Evolutionary conservation across 768 basidiomycete genomes (phyloP).

Genomic region (Antrodiella citrinella): DNA sequence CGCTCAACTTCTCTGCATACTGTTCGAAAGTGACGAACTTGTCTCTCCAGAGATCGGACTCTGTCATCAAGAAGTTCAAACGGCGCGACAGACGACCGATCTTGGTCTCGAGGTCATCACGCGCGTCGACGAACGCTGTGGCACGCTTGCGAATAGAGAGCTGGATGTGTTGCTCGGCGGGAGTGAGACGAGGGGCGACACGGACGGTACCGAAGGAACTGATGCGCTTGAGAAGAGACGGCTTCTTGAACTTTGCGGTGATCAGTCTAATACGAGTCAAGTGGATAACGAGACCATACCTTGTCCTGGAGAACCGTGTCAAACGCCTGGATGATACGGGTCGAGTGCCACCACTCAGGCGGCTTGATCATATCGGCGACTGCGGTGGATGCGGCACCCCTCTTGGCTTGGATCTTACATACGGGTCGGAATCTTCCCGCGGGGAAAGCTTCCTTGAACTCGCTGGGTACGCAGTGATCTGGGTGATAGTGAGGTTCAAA

Average conservation of each 20-base stretch:
- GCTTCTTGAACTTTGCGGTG: constrained; percentile 67
- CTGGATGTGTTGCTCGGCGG: constrained; percentile 81
- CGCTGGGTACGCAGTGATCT: constrained; percentile 81
- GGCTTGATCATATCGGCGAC: constrained; percentile 87
- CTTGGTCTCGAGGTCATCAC: constrained; percentile 91
- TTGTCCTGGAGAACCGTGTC: constrained; percentile 81
- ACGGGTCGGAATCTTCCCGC: constrained; percentile 86
- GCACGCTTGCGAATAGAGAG: constrained; percentile 87
- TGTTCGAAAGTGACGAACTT: constrained; percentile 93
- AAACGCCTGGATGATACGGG: constrained; percentile 84
- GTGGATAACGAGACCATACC: constrained; percentile 30
- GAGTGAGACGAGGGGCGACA: constrained; percentile 63
- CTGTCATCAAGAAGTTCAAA: constrained; percentile 88
- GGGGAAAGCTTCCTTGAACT: constrained; percentile 93
- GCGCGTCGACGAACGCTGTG: constrained; percentile 88
- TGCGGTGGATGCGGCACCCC: constrained; percentile 68
- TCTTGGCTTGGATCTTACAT: constrained; percentile 83
- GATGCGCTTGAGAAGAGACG: constrained; percentile 79
- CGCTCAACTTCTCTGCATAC: constrained; percentile 85
- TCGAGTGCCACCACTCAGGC: constrained; percentile 93
- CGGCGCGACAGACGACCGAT: constrained; percentile 80
- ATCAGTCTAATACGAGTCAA: not conserved
- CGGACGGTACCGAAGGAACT: constrained; percentile 66
- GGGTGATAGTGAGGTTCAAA: constrained; percentile 86
- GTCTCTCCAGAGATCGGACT: constrained; percentile 84